phyloP scores from a whole-genome alignment of 257 asterid species.

The Jacaranda mimosifolia region DNA sequence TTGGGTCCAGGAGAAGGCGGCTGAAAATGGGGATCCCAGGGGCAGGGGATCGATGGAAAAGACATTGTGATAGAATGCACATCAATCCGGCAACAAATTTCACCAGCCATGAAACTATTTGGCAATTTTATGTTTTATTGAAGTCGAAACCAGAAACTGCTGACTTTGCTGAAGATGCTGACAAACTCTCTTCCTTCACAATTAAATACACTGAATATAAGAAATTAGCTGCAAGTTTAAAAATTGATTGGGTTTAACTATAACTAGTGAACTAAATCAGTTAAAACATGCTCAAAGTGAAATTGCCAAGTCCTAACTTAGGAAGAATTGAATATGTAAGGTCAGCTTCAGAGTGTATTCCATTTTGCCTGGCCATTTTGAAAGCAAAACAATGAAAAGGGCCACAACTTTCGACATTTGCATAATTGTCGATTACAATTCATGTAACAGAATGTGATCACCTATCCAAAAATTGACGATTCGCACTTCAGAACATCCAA shows the following conservation, averaged over 20 bases:
- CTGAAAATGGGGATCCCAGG: constrained; percentile 42
- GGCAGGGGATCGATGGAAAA: constrained; percentile 46
- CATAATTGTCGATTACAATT: background rate
- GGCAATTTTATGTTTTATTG: background rate
- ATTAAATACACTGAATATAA: constrained; percentile 1
- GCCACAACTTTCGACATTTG: background rate
- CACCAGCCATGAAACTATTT: constrained; percentile 38
- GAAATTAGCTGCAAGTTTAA: constrained; percentile 23
- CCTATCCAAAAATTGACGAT: background rate
- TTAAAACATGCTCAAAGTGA: background rate
- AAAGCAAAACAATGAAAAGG: background rate
- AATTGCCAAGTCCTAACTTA: background rate
- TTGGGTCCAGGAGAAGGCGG: constrained; percentile 46
- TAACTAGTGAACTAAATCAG: background rate
- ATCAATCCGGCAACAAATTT: constrained; percentile 37
- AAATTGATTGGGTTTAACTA: background rate
- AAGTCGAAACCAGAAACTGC: background rate
- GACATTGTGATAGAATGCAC: constrained; percentile 46
- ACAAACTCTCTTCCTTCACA: no score
- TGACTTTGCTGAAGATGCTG: background rate
- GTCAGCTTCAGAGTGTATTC: background rate
- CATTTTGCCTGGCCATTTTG: background rate
- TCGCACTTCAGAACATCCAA: background rate
- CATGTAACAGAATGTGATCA: background rate
- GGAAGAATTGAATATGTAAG: background rate